Conservation (phyloP, 108 stramenopile genomes). For the Conticribra weissflogii region DNA sequence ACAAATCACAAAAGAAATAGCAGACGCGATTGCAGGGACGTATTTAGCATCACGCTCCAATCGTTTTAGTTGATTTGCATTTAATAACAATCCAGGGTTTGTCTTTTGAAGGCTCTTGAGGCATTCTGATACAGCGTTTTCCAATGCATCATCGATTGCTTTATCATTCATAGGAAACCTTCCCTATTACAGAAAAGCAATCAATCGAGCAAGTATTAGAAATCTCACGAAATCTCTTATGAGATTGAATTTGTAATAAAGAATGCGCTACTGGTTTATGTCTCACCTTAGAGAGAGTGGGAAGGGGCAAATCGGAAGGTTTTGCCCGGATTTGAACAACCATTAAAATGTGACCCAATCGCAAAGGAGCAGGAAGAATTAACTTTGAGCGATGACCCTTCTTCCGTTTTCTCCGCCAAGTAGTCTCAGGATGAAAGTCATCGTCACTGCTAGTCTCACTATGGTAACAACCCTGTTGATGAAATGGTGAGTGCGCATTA, state of each 20-base stretch:
- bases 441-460: slow-evolving; percentile 16
- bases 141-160: slow-evolving; percentile 68
- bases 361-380: slow-evolving; percentile 66
- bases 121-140: slow-evolving; percentile 65
- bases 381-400: not conserved
- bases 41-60: slow-evolving; percentile 75
- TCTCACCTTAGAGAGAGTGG: slow-evolving; percentile 78
- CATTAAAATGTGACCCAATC: slow-evolving; percentile 71
- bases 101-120: slow-evolving; percentile 70
- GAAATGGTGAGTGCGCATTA: slow-evolving; percentile 51
- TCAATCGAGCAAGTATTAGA: not conserved
- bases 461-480: slow-evolving; percentile 20
- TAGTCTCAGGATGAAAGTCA: slow-evolving; percentile 25
- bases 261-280: too few relatives aligned
- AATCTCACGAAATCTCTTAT: not conserved
- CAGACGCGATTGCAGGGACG: slow-evolving; percentile 64
- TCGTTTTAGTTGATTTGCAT: slow-evolving; percentile 63
- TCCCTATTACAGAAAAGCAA: slow-evolving; percentile 40
- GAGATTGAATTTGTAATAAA: not conserved
- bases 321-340: slow-evolving; percentile 75
- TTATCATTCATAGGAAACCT: slow-evolving; percentile 77
- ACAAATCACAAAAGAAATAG: slow-evolving; percentile 60
- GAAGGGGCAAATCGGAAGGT: slow-evolving; percentile 75
- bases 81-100: slow-evolving; percentile 73
- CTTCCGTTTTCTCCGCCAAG: slow-evolving; percentile 29